Evolutionary conservation across 805 yeast genomes (phyloP).

Genomic region (Kockiozyma suomiensis): DNA sequence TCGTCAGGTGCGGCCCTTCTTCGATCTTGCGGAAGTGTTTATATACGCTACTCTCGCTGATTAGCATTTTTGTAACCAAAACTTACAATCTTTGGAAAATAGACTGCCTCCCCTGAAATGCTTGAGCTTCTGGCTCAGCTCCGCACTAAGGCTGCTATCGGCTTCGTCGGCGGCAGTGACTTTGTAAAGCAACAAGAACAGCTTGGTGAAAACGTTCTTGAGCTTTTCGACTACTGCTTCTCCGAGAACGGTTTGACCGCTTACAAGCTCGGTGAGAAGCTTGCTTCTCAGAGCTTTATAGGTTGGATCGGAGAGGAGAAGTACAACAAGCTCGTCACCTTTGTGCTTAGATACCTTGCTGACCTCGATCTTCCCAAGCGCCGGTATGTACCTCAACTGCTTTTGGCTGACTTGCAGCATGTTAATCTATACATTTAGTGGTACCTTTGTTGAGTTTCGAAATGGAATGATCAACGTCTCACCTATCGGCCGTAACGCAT

Average conservation of each 20-base stretch:
- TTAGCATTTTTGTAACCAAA: neutral
- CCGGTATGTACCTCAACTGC: constrained; percentile 48
- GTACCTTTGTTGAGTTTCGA: constrained; percentile 98
- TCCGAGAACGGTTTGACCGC: constrained; percentile 98
- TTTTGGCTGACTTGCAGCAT: neutral
- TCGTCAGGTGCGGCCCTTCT: constrained; percentile 53
- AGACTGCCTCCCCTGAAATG: constrained; percentile 57
- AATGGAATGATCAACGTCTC: constrained; percentile 99
- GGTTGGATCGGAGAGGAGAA: constrained; percentile 93
- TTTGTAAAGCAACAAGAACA: constrained; percentile 94
- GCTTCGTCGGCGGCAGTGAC: constrained; percentile 98
- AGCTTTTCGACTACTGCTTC: constrained; percentile 92
- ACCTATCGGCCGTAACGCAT: constrained; percentile 98
- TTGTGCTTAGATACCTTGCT: constrained; percentile 80
- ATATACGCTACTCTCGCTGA: neutral
- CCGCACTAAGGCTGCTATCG: constrained; percentile 91
- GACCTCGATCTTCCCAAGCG: constrained; percentile 90
- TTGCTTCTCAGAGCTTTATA: constrained; percentile 93
- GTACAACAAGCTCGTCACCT: constrained; percentile 85
- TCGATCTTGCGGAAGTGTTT: neutral
- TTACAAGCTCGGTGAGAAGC: constrained; percentile 82
- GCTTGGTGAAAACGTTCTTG: constrained; percentile 71
- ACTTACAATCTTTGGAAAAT: neutral
- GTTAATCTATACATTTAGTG: constrained; percentile 44
- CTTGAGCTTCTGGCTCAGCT: constrained; percentile 66